Evolutionary conservation across 1,284 basidiomycete species (phyloP).

Genomic region (Veloboletus limbatus): DNA sequence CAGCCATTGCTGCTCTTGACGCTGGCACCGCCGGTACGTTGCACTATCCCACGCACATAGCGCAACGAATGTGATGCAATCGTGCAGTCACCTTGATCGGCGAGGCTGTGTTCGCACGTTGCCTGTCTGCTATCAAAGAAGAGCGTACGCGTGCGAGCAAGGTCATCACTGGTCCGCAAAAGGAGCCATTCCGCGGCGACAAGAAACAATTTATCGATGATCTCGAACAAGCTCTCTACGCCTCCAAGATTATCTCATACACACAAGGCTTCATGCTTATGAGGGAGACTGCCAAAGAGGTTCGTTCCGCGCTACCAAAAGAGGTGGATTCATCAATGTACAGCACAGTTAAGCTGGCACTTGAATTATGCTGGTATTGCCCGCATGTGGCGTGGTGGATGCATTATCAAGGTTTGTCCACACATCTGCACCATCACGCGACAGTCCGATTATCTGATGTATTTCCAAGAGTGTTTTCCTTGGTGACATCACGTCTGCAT

Average conservation of each 20-base stretch:
- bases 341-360: constrained; percentile 65
- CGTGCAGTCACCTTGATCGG: constrained; percentile 91
- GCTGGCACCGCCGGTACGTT: constrained; percentile 81
- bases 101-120: constrained; percentile 99
- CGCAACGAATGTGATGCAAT: constrained; percentile 16
- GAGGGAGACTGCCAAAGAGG: constrained; percentile 97
- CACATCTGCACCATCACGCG: not conserved
- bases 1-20: constrained; percentile 96
- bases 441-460: constrained; percentile 4
- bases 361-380: constrained; percentile 97
- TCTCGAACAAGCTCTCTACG: constrained; percentile 98
- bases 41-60: constrained; percentile 6
- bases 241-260: constrained; percentile 99
- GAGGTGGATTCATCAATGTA: constrained; percentile 5
- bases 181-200: constrained; percentile 94
- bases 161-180: constrained; percentile 84
- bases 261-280: constrained; percentile 99
- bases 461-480: constrained; percentile 83
- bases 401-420: constrained; percentile 85
- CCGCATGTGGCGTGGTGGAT: constrained; percentile 99
- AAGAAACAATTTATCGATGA: constrained; percentile 99
- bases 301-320: constrained; percentile 34
- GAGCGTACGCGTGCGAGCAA: constrained; percentile 95
- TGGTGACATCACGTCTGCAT: constrained; percentile 89
- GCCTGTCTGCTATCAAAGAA: constrained; percentile 96